Evolutionary conservation across 352 stramenopile genomes (phyloP).

Genomic region (Pythium biforme): DNA sequence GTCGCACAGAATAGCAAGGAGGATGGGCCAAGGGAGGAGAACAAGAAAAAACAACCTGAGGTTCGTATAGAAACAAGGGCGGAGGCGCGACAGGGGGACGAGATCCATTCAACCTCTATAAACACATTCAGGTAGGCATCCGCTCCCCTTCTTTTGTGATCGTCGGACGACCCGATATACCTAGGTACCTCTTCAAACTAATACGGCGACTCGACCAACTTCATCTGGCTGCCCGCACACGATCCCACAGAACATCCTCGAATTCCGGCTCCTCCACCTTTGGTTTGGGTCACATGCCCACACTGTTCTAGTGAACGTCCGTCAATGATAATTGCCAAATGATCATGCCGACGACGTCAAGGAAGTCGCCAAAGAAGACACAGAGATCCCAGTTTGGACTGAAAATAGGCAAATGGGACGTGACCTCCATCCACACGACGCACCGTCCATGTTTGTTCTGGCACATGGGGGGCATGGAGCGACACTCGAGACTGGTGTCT

Average conservation of each 20-base stretch:
- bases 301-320: conserved; percentile 4
- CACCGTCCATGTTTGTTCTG: conserved; percentile 18
- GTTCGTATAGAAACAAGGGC: conserved; percentile 15
- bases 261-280: conserved; percentile 11
- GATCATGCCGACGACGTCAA: neutral
- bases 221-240: conserved; percentile 9
- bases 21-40: conserved; percentile 9
- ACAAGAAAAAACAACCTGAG: conserved; percentile 14
- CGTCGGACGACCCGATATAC: neutral
- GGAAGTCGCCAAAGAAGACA: neutral
- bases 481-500: conserved; percentile 16
- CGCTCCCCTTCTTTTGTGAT: conserved; percentile 1
- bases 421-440: too few species aligned
- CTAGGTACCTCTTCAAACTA: neutral
- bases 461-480: neutral
- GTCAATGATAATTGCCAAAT: neutral
- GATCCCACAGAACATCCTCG: conserved; percentile 12
- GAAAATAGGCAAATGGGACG: neutral
- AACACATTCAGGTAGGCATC: neutral
- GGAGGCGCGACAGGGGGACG: conserved; percentile 24
- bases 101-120: conserved; percentile 11
- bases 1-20: conserved; percentile 9
- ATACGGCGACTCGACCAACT: conserved; percentile 5
- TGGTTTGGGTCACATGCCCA: conserved; percentile 2
- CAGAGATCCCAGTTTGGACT: neutral